phyloP scores from a whole-genome alignment of 805 yeast species.

The Soucietia sequanensis region DNA sequence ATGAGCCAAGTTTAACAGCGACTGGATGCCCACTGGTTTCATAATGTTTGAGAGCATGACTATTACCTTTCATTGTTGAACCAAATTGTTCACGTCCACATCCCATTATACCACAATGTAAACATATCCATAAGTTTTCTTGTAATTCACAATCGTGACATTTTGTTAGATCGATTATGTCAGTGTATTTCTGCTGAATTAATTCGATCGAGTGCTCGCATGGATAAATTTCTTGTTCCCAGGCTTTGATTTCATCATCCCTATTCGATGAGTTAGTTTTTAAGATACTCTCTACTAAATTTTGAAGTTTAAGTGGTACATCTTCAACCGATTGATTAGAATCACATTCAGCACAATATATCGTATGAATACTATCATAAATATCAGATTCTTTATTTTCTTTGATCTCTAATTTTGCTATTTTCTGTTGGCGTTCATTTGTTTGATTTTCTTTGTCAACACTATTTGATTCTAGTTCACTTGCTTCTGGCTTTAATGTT shows the following conservation, averaged over 20 bases:
- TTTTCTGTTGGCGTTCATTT: constrained; percentile 39
- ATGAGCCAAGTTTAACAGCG: constrained; percentile 88
- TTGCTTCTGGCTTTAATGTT: constrained; percentile 41
- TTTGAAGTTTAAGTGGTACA: constrained; percentile 18
- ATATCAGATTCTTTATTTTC: constrained; percentile 63
- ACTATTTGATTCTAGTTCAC: constrained; percentile 14
- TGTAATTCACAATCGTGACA: constrained; percentile 62
- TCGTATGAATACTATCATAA: constrained; percentile 44
- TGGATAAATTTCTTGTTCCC: constrained; percentile 86
- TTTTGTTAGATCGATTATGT: constrained; percentile 31
- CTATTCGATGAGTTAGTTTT: constrained; percentile 57
- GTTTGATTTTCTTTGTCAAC: constrained; percentile 16
- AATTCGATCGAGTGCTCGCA: constrained; percentile 75
- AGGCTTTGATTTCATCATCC: constrained; percentile 73
- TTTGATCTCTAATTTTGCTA: constrained; percentile 65
- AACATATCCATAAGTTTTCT: constrained; percentile 89
- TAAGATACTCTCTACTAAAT: constrained; percentile 45
- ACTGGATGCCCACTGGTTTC: constrained; percentile 64
- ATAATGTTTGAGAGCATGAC: constrained; percentile 82
- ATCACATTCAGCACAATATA: constrained; percentile 39
- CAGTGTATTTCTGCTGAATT: constrained; percentile 27
- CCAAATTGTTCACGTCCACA: constrained; percentile 97
- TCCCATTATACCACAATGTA: constrained; percentile 86
- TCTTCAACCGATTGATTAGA: constrained; percentile 21
- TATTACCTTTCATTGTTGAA: constrained; percentile 80